Evolutionary conservation across 352 stramenopile species (phyloP).

Genomic region (Aphanomyces stellatus): DNA sequence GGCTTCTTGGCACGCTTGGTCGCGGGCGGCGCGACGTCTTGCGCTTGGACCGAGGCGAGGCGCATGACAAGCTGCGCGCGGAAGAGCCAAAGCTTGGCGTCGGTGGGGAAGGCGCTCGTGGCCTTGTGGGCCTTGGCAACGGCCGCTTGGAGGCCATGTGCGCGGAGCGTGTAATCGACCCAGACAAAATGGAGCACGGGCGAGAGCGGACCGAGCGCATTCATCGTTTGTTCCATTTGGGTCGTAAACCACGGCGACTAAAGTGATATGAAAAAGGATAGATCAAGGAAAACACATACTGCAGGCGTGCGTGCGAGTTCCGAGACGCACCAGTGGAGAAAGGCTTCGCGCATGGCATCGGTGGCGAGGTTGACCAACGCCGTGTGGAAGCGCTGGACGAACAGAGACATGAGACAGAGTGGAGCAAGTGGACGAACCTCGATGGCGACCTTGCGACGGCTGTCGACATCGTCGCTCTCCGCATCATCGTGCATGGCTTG

Average conservation of each 20-base stretch:
- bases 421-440: background rate
- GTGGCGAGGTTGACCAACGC: background rate
- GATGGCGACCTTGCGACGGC: background rate
- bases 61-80: conserved; percentile 67
- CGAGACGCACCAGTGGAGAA: conserved; percentile 8
- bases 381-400: background rate
- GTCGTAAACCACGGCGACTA: conserved; percentile 13
- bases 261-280: too few species aligned
- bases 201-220: background rate
- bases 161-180: conserved; percentile 67
- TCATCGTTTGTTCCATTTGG: background rate
- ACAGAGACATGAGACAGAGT: background rate
- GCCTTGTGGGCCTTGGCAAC: conserved; percentile 37
- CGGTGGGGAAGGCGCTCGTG: conserved; percentile 26
- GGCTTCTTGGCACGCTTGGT: conserved; percentile 36
- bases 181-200: conserved; percentile 36
- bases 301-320: conserved; percentile 3
- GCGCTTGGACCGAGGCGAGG: conserved; percentile 20
- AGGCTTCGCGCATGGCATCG: conserved; percentile 7
- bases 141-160: conserved; percentile 38
- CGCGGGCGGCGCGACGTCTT: conserved; percentile 17
- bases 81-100: conserved; percentile 51
- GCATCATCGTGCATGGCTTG: conserved; percentile 13
- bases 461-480: conserved; percentile 13
- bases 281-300: too few species aligned